Evolutionary conservation across 352 stramenopile species (phyloP).

Genomic region (Achlya hypogyna): DNA sequence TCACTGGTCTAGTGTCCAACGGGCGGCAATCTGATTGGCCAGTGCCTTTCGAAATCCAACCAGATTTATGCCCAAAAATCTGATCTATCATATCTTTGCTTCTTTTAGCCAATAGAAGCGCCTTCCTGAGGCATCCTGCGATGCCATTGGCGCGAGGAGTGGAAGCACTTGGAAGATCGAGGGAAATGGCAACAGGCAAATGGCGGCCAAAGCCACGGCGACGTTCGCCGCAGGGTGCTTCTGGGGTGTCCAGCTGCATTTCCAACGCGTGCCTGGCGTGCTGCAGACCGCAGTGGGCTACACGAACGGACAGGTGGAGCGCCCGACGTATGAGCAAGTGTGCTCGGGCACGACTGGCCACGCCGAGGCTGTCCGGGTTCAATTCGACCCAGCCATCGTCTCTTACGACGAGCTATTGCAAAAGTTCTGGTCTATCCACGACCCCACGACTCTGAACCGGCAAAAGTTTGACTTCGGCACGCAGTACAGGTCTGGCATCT

Average conservation of each 20-base stretch:
- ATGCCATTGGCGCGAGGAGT: background rate
- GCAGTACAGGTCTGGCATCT: conserved; percentile 94
- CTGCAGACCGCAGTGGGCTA: conserved; percentile 86
- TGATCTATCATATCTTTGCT: no score
- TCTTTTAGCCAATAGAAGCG: background rate
- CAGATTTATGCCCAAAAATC: no score
- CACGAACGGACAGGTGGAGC: conserved; percentile 57
- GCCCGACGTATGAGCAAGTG: conserved; percentile 94
- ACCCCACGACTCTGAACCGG: conserved; percentile 85
- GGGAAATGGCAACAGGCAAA: background rate
- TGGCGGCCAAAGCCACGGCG: conserved; percentile 32
- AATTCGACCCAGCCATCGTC: conserved; percentile 85
- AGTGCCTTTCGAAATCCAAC: no score
- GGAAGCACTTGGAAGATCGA: background rate
- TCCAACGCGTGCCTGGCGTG: conserved; percentile 91
- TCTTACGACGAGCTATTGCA: conserved; percentile 72
- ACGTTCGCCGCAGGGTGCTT: conserved; percentile 97
- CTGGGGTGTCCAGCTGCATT: conserved; percentile 94
- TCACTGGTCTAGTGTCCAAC: no score
- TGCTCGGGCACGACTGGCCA: conserved; percentile 90
- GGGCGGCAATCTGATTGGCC: no score
- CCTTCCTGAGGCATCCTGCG: background rate
- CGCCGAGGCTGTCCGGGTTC: conserved; percentile 88
- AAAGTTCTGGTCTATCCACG: conserved; percentile 85
- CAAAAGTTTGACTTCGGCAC: conserved; percentile 85